Evolutionary conservation across 1,139 yeast genomes (phyloP).

Genomic region (Casaregolazyma suthepensis): DNA sequence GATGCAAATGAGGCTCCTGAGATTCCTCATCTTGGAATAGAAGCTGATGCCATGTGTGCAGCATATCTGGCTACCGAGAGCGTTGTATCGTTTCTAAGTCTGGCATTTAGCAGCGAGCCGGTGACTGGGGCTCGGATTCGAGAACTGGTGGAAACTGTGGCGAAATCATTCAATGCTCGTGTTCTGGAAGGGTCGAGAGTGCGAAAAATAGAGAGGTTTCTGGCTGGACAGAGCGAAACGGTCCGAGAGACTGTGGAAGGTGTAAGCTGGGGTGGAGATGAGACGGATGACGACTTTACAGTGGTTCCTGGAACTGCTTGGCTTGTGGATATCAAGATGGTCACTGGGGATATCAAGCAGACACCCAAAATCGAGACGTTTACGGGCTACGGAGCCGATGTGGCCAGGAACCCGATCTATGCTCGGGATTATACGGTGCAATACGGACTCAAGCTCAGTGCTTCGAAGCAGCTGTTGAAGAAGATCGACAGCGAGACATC

Average conservation of each 20-base stretch:
- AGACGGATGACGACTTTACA: constrained; percentile 52
- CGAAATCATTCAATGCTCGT: constrained; percentile 69
- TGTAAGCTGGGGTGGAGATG: constrained; percentile 82
- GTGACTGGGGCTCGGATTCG: constrained; percentile 69
- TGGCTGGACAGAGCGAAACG: constrained; percentile 91
- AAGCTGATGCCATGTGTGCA: constrained; percentile 88
- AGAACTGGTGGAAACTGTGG: constrained; percentile 71
- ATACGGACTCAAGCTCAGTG: constrained; percentile 68
- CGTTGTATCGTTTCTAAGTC: constrained; percentile 65
- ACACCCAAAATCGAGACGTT: constrained; percentile 25
- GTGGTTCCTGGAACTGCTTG: constrained; percentile 83
- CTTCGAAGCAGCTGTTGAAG: constrained; percentile 65
- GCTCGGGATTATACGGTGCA: constrained; percentile 79
- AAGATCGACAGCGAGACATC: constrained; percentile 68
- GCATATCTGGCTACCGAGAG: constrained; percentile 85
- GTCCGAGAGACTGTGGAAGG: constrained; percentile 94
- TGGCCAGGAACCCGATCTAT: constrained; percentile 55
- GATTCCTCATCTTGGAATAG: constrained; percentile 66
- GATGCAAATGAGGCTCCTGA: constrained; percentile 32
- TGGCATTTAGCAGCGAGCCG: constrained; percentile 41
- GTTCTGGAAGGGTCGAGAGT: constrained; percentile 91
- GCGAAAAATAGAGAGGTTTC: constrained; percentile 83
- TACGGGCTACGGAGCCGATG: constrained; percentile 24
- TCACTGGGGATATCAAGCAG: constrained; percentile 44
- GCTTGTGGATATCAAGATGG: constrained; percentile 74